Evolutionary conservation across 2,329 filamentous ascomycete genomes (phyloP).

Genomic region (Phoma herbarum): DNA sequence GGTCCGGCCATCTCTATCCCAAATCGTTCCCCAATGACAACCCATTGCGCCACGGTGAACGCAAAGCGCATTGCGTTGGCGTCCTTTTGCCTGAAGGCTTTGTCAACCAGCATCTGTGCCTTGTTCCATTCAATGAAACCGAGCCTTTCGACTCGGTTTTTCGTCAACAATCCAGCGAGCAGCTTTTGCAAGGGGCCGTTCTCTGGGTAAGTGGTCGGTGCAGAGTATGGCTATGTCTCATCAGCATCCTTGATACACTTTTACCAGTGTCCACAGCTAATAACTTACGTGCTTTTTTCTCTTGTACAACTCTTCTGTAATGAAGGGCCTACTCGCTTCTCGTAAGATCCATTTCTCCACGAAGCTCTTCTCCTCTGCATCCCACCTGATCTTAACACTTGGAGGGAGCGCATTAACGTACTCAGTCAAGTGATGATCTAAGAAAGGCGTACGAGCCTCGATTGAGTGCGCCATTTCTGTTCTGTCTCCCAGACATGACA

Average conservation of each 20-base stretch:
- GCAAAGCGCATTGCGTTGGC: conserved; percentile 49
- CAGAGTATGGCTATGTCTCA: conserved; percentile 51
- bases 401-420: conserved; percentile 52
- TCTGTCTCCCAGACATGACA: conserved; percentile 56
- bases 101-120: conserved; percentile 27
- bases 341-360: conserved; percentile 62
- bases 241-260: neutral
- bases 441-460: conserved; percentile 52
- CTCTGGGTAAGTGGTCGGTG: conserved; percentile 54
- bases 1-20: conserved; percentile 45
- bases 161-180: conserved; percentile 34
- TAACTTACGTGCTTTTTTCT: conserved; percentile 52
- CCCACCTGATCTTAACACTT: conserved; percentile 48
- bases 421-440: conserved; percentile 52
- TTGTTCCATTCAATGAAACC: conserved; percentile 49
- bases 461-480: conserved; percentile 55
- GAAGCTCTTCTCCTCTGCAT: conserved; percentile 18
- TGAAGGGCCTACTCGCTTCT: conserved; percentile 59
- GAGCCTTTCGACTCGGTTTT: conserved; percentile 35
- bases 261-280: neutral
- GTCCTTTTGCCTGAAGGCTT: conserved; percentile 36
- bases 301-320: conserved; percentile 62
- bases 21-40: conserved; percentile 57
- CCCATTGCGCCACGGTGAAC: conserved; percentile 55
- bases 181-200: conserved; percentile 56